A percentile compares a stretch with the other conserved stretches of the same genome.
These are phyloP conservation scores for Lithocarpus polystachyus DNA, from an alignment of 306 rosid species.

Conservation along the genomic window DNA sequence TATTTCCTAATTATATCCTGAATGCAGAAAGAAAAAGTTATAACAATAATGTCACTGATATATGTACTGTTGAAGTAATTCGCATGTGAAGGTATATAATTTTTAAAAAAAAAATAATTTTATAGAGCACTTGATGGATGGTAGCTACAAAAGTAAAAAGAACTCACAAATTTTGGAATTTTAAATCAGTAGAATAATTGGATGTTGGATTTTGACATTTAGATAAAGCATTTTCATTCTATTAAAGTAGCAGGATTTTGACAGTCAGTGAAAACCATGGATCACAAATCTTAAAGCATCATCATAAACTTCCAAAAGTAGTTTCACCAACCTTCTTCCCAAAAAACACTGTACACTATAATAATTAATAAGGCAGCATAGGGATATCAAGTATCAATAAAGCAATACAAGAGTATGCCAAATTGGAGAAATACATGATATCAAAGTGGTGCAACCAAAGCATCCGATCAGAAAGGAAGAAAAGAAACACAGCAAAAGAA, in stretches of 20 bases:
- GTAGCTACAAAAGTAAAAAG: background rate
- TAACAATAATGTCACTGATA: background rate
- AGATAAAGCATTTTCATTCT: background rate
- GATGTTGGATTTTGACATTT: background rate
- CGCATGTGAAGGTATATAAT: background rate
- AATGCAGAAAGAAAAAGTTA: constrained; percentile 4
- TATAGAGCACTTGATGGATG: background rate
- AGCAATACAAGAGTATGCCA: background rate
- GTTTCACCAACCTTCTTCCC: background rate
- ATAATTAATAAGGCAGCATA: no score
- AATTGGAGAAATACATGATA: background rate
- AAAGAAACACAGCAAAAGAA: no score
- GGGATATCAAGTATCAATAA: background rate
- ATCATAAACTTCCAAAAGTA: background rate
- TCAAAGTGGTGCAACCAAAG: no score
- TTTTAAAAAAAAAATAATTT: no score
- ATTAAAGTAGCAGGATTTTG: background rate
- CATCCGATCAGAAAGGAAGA: no score
- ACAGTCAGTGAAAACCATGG: background rate
- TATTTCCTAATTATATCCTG: constrained; percentile 77
- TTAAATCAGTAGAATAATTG: background rate
- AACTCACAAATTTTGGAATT: background rate
- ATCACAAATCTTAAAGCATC: background rate
- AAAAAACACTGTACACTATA: no score
- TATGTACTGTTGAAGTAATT: background rate